Base-by-base conservation (phyloP, 305 asterid genomes). In the Salvia sclarea region DNA sequence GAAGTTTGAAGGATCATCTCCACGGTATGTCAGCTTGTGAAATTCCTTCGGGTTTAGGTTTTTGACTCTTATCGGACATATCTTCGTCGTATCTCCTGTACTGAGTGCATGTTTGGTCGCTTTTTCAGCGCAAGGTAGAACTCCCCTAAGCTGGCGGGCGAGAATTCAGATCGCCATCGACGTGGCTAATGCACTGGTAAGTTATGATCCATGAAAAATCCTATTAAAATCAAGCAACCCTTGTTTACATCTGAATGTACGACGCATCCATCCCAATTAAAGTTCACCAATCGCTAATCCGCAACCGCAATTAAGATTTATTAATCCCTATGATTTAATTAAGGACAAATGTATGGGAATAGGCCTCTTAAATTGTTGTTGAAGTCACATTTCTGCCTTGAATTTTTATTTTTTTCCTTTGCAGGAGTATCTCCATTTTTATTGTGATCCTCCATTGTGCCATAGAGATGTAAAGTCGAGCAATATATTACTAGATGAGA, bases 361-460 rank as follows among this genome's bases (percentile, higher is more conserved):
- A n/a, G n/a, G 33, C 53, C 11, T 6, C 7, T 49, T 44, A 31
- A 40, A 37, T 57, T 16, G 24, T 44, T 54, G 14, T 44, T 47
- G 6, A 38, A 64, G 16, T 72, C 60, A 47, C 38, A 65, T 68
- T 63, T 70, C 5, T 55, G 41, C 31, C 53, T 21, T 66, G 30
- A 28, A 10, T 45, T 6, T 9, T 38, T 41, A 60, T 43, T 71
- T 48, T 28, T 38, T 75, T 67, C 67, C 38, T 72, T 43, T 77
- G 87, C 80, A 95, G 99, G 99, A 95, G 75, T 95, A 95, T 75
- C 97, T 95, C 65, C 98, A 95, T 81, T 92, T 86, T 73, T 95
- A 95, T 59, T 95, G 99, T 61, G 80, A 92, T 35, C 99, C 98
- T 73, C 95, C 99, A 52, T 79, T 95, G 79, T 95, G 97, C 87